Percentiles rank a stretch among this genome's conserved stretches.
Evolutionary conservation across 169 alveolate species (phyloP).

Genomic region (Plasmodium malariae): DNA sequence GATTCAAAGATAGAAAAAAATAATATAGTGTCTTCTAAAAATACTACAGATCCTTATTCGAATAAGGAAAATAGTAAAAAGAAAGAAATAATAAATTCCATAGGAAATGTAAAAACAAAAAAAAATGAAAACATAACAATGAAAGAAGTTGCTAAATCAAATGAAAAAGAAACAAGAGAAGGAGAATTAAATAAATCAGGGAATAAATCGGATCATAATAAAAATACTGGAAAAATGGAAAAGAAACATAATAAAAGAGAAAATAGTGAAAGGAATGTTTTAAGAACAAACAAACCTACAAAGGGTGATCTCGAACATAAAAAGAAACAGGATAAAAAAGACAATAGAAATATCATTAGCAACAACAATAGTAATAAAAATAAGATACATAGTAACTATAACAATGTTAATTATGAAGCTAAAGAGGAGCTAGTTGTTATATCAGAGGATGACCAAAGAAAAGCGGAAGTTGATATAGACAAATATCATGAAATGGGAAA

Average conservation of each 20-base stretch:
- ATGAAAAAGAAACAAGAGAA: background rate
- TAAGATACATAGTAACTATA: background rate
- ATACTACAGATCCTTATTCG: background rate
- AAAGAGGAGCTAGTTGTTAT: too few species aligned
- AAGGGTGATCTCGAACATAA: background rate
- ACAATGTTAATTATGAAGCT: too few species aligned
- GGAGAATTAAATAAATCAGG: background rate
- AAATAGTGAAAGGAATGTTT: background rate
- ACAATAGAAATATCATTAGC: too few species aligned
- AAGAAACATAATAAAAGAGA: background rate
- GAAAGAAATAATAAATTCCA: constrained; percentile 11
- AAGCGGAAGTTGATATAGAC: too few species aligned
- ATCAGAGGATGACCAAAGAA: too few species aligned
- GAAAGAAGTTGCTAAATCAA: background rate
- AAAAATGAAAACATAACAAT: background rate
- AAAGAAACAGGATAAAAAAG: constrained; percentile 1
- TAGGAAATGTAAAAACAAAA: background rate
- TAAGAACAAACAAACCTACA: background rate
- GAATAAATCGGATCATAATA: constrained; percentile 8
- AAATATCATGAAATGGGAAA: too few species aligned
- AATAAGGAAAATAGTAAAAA: background rate
- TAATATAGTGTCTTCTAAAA: background rate
- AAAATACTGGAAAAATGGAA: background rate
- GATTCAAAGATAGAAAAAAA: background rate
- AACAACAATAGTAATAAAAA: background rate